These are phyloP conservation scores for Lactifluus pinguis DNA, from an alignment of 768 basidiomycete genomes.

Conservation along the genomic window DNA sequence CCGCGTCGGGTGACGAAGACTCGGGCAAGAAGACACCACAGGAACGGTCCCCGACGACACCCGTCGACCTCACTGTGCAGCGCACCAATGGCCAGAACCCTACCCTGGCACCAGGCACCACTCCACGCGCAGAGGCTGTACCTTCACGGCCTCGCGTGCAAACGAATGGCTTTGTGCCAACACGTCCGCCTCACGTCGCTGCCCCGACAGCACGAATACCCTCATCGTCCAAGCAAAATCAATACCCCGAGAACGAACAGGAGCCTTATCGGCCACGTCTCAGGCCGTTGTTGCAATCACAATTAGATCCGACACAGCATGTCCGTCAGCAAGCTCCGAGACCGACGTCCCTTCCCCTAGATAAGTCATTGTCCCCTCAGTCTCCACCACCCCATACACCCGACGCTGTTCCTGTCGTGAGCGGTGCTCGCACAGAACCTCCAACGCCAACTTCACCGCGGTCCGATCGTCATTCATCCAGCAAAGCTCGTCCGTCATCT, in stretches of 20 bases:
- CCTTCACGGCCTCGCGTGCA: conserved; percentile 21
- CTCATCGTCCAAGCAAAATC: neutral
- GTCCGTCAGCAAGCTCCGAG: neutral
- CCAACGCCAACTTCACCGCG: conserved; percentile 31
- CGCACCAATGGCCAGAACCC: conserved; percentile 11
- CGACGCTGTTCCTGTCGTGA: neutral
- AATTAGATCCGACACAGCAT: neutral
- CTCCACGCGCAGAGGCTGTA: conserved; percentile 25
- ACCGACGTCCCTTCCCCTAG: neutral
- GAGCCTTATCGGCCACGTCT: neutral
- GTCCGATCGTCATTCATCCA: conserved; percentile 27
- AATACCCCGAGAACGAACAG: neutral
- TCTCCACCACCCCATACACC: neutral
- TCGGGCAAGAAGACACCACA: conserved; percentile 22
- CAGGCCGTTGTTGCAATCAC: neutral
- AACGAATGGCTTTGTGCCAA: conserved; percentile 10
- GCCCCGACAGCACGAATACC: neutral
- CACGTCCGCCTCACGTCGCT: conserved; percentile 2
- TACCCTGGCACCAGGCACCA: conserved; percentile 21
- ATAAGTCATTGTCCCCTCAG: neutral
- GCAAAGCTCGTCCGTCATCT: conserved; percentile 51
- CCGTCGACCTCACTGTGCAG: conserved; percentile 7
- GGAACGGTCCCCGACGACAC: conserved; percentile 17
- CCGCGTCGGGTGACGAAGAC: conserved; percentile 35
- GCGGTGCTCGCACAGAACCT: conserved; percentile 19